Evolutionary conservation across 2,329 filamentous ascomycete genomes (phyloP), one percentile per base, ranked within the genome.

Genomic region (Xylariales sp.): DNA sequence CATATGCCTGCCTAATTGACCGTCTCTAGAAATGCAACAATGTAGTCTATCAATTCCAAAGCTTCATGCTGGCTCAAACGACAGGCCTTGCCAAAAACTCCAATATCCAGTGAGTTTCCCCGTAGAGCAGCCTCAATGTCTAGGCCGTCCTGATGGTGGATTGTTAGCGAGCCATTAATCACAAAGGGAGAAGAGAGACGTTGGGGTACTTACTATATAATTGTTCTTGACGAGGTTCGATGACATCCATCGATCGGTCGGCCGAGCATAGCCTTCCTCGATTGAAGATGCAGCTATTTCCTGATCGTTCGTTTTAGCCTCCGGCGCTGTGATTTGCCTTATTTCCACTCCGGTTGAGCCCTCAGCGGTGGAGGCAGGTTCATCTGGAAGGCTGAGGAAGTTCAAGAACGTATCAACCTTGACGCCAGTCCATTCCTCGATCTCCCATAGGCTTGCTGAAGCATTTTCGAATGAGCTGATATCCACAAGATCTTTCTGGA

Each of bases 351-450:
- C 12, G 12, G 28, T 5, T 31, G 16, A 27, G 3, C 18, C 30
- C n/a, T 11, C 29, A 2, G 10, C 14, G 8, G 14, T 4, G 18
- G 6, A 19, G 8, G 25, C 6, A 18, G 30, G 14, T 15, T 31
- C 17, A 7, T 45, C 40, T 0, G 74, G 74, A 5, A 80, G 57
- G 36, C 70, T 78, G 14, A 95, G 60, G 47, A 95, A 93, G 56
- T 96, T 96, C 50, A 95, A 79, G 62, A 87, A 91, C 0, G 75
- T 80, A 48, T 85, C 75, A 1, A 95, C 59, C 38, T 60, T 67
- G 2, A 88, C 62, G 0, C 83, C 84, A 0, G 86, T 91, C 88
- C 88, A 95, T 13, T 70, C 59, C 15, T 69, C 61, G 25, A 95
- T 81, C 56, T 95, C 82, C 63, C 76, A 78, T 2, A 95, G 63